phyloP scores from a whole-genome alignment of 768 basidiomycete genomes.

The Macrolepiota albuminosa region DNA sequence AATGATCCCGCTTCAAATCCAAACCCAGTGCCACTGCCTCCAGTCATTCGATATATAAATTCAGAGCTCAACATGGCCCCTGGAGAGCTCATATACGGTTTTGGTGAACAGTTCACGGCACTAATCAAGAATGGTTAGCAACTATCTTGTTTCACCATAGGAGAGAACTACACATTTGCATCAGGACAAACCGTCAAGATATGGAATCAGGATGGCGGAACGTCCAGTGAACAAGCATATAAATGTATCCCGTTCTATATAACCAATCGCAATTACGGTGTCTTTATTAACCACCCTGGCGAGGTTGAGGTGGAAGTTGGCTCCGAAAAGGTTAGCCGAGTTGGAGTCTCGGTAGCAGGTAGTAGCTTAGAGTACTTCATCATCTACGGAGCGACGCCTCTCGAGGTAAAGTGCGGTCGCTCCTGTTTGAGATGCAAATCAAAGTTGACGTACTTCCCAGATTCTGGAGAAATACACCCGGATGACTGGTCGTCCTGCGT shows the following conservation, averaged over 20 bases:
- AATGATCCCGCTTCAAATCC: slow-evolving; percentile 59
- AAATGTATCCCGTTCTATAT: slow-evolving; percentile 69
- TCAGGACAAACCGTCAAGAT: slow-evolving; percentile 53
- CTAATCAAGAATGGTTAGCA: slow-evolving; percentile 71
- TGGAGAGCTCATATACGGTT: slow-evolving; percentile 68
- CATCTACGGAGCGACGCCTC: slow-evolving; percentile 63
- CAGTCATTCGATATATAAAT: slow-evolving; percentile 42
- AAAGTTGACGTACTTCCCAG: slow-evolving; percentile 22
- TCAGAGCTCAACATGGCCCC: slow-evolving; percentile 63
- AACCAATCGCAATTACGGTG: slow-evolving; percentile 66
- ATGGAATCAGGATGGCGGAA: slow-evolving; percentile 78
- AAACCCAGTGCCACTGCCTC: slow-evolving; percentile 35
- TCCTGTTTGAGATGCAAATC: background rate
- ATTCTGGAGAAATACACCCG: slow-evolving; percentile 59
- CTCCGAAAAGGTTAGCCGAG: slow-evolving; percentile 60
- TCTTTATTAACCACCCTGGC: slow-evolving; percentile 73
- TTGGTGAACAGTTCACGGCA: slow-evolving; percentile 72
- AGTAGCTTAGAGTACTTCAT: slow-evolving; percentile 65
- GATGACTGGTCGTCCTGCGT: slow-evolving; percentile 62
- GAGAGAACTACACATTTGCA: slow-evolving; percentile 3
- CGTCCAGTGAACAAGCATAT: slow-evolving; percentile 63
- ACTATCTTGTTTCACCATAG: slow-evolving; percentile 10
- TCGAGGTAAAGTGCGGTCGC: slow-evolving; percentile 39
- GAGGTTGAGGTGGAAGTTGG: slow-evolving; percentile 75
- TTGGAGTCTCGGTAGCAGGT: slow-evolving; percentile 60